Conservation (phyloP, 495 filamentous ascomycete genomes). For the Neurospora sp. region DNA sequence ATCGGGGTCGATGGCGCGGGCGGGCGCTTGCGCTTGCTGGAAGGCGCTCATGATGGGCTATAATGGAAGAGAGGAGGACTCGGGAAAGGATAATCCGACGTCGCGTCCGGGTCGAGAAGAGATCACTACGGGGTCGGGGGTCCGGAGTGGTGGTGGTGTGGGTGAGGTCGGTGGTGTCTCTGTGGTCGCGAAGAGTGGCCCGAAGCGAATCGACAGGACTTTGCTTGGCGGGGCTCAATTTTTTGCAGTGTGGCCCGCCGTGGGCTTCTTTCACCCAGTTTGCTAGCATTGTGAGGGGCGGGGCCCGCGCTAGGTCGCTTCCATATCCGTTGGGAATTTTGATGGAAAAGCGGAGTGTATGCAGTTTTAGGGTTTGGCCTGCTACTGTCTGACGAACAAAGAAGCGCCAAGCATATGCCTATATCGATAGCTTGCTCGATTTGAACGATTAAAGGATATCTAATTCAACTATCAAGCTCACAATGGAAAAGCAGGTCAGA, state of each 20-base stretch:
- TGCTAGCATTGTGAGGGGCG: background rate
- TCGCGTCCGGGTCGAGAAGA: constrained; percentile 1
- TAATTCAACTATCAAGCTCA: background rate
- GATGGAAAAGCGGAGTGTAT: background rate
- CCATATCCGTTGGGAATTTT: background rate
- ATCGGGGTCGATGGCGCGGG: constrained; percentile 58
- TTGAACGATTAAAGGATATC: background rate
- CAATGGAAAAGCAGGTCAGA: background rate
- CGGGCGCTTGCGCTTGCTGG: constrained; percentile 40
- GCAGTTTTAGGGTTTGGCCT: background rate
- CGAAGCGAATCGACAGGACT: constrained; percentile 15
- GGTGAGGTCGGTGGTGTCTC: constrained; percentile 7
- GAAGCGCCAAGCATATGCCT: background rate
- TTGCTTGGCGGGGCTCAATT: constrained; percentile 23
- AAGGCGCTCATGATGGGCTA: constrained; percentile 36
- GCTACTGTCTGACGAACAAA: background rate
- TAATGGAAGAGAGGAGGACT: background rate
- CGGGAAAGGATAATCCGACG: background rate
- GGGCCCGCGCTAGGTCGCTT: background rate
- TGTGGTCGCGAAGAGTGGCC: constrained; percentile 18
- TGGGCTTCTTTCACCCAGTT: background rate
- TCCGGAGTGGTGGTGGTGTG: constrained; percentile 9
- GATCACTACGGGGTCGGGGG: constrained; percentile 1
- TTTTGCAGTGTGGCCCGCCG: constrained; percentile 14
- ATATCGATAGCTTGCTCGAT: background rate